Base-by-base conservation (phyloP, 2,329 filamentous ascomycete genomes). In the Elsinoe ampelina region DNA sequence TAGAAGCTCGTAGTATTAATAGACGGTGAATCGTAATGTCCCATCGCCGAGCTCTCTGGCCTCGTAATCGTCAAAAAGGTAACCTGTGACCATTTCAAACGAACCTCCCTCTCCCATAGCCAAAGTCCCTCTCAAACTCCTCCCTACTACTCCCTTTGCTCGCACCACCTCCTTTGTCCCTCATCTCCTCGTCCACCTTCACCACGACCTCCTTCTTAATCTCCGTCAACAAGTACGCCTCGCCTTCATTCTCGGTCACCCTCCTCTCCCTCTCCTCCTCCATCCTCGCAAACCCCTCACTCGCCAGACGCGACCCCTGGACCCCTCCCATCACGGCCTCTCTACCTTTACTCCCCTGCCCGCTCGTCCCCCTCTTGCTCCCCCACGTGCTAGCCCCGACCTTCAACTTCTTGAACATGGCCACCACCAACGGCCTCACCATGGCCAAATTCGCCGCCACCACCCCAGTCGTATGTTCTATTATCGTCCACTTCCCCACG, bases 381-480 rank as follows among this genome's bases (percentile, higher is more conserved):
- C 26, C 32, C 47, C 47, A 19, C 13, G 26, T 34, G n/a, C 26
- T 35, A 3, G 47, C 26, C 1, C 32, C 26, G 2, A 22, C 13
- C 26, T 19, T 35, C 15, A 51, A 12, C 26, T 13, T 51, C 32
- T 51, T 36, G 13, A 54, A 42, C 6, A 39, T 5, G 2, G 52
- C 52, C 2, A 34, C 57, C 51, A 68, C 65, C 3, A 72, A 58
- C 5, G 70, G 68, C 10, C 69, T 64, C 13, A 69, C 59, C 4
- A 68, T 67, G 1, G 67, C 64, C 3, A 69, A 57, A 12, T 64
- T 67, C 3, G 68, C 64, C 13, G 69, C 69, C 13, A 63, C 62
- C 8, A 70, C 65, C n/a, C 67, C 67, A 4, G 71, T 60, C n/a
- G 67, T 68, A 17, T 63, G 64, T 58, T 72, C 70, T 19, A 66